These are phyloP conservation scores for Rhizoclosmatium globosum DNA, from an alignment of 192 early-diverging fungal species.

Conservation along the genomic window DNA sequence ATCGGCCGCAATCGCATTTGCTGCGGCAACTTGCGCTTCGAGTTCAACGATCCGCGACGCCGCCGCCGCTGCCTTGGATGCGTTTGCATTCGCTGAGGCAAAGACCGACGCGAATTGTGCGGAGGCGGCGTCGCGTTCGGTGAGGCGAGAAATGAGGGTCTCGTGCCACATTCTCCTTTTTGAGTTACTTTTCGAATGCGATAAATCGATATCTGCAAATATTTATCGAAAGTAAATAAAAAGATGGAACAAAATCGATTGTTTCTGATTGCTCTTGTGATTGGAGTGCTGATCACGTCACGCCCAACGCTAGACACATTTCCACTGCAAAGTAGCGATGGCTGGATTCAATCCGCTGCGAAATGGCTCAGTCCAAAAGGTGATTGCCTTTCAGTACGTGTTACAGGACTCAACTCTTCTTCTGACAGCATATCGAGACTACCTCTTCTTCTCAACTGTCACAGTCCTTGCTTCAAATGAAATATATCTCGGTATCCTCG, in stretches of 20 bases:
- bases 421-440: too few relatives aligned
- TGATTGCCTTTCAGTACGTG: too few relatives aligned
- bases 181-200: not conserved
- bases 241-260: not conserved
- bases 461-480: too few relatives aligned
- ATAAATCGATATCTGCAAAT: not conserved
- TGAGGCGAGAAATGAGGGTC: not conserved
- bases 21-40: not conserved
- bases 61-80: not conserved
- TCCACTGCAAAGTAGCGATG: too few relatives aligned
- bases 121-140: conserved; percentile 2
- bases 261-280: too few relatives aligned
- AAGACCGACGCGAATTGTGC: conserved; percentile 3
- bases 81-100: not conserved
- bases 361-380: too few relatives aligned
- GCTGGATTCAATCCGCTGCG: too few relatives aligned
- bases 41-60: not conserved
- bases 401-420: too few relatives aligned
- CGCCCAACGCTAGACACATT: too few relatives aligned
- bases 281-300: too few relatives aligned
- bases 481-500: too few relatives aligned
- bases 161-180: not conserved
- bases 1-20: not conserved
- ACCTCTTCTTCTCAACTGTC: too few relatives aligned
- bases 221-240: not conserved